These are phyloP conservation scores for Skeletonema costatum DNA, from an alignment of 108 stramenopile genomes.

Conservation along the genomic window DNA sequence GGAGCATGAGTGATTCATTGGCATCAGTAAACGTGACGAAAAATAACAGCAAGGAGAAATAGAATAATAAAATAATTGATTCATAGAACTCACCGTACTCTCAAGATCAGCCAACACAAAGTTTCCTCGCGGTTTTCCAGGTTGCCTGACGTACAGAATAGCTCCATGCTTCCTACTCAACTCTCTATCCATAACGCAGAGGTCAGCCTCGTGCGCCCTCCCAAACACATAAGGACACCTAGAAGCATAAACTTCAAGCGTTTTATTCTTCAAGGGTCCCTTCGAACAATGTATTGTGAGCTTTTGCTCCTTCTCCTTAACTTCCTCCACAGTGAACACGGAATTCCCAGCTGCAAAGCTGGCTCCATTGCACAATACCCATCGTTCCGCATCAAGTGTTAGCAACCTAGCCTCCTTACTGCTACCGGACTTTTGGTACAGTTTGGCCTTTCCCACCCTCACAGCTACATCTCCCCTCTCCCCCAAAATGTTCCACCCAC, in stretches of 20 bases:
- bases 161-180: conserved; percentile 87
- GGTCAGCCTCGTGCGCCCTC: conserved; percentile 88
- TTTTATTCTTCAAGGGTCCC: conserved; percentile 86
- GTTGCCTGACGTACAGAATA: conserved; percentile 67
- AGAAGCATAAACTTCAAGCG: conserved; percentile 76
- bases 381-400: conserved; percentile 86
- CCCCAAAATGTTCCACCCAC: conserved; percentile 87
- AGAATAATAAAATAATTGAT: conserved; percentile 2
- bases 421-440: conserved; percentile 19
- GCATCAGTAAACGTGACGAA: neutral
- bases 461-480: conserved; percentile 89
- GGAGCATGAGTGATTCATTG: neutral
- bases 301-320: conserved; percentile 83
- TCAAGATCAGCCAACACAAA: conserved; percentile 87
- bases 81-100: conserved; percentile 79
- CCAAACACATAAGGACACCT: conserved; percentile 90
- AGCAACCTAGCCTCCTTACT: conserved; percentile 72
- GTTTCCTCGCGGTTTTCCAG: conserved; percentile 52
- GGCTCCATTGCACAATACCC: conserved; percentile 83
- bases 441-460: conserved; percentile 87
- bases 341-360: conserved; percentile 91
- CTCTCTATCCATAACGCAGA: conserved; percentile 92
- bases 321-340: conserved; percentile 88
- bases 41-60: neutral
- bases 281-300: conserved; percentile 88